A percentile compares a stretch with the other conserved stretches of the same genome.
These are phyloP conservation scores for Microdochium bolleyi DNA, from an alignment of 2,329 filamentous ascomycete genomes.

Conservation along the genomic window DNA sequence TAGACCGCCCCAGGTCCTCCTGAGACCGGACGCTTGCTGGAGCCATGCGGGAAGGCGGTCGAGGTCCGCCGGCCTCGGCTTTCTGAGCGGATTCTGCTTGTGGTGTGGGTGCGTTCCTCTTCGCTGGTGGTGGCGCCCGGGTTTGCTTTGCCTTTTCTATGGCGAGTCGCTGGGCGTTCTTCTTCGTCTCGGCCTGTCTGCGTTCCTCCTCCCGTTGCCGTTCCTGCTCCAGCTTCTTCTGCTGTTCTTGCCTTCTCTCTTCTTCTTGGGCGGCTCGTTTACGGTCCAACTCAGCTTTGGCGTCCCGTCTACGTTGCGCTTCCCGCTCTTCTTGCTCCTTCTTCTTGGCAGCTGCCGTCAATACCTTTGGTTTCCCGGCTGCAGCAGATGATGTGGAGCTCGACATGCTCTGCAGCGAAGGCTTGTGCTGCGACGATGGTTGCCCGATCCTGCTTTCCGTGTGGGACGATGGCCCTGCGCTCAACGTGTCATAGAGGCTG, in stretches of 20 bases:
- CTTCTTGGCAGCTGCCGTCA: conserved; percentile 70
- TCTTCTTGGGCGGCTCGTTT: conserved; percentile 66
- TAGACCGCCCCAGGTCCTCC: conserved; percentile 48
- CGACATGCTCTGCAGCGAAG: conserved; percentile 54
- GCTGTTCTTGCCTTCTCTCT: conserved; percentile 50
- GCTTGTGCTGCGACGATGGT: conserved; percentile 51
- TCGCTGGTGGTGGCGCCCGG: conserved; percentile 52
- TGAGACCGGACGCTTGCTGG: conserved; percentile 41
- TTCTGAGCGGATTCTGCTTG: conserved; percentile 16
- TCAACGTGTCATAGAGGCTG: conserved; percentile 47
- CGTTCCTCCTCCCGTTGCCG: conserved; percentile 53
- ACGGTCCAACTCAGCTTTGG: conserved; percentile 73
- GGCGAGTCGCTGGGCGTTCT: not conserved
- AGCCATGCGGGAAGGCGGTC: conserved; percentile 51
- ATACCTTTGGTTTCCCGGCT: conserved; percentile 58
- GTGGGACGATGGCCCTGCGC: conserved; percentile 30
- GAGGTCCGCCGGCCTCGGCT: conserved; percentile 24
- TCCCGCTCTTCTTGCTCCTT: conserved; percentile 81
- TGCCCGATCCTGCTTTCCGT: conserved; percentile 60
- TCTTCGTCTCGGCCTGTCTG: conserved; percentile 47
- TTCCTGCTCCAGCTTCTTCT: conserved; percentile 53
- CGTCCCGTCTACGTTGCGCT: conserved; percentile 68
- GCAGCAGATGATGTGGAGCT: conserved; percentile 46
- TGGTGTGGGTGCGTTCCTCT: conserved; percentile 39
- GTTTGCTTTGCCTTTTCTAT: conserved; percentile 57